Evolutionary conservation across 2,329 filamentous ascomycete species (phyloP), one percentile per base, ranked within the genome.

Genomic region (Aspergillus niger): DNA sequence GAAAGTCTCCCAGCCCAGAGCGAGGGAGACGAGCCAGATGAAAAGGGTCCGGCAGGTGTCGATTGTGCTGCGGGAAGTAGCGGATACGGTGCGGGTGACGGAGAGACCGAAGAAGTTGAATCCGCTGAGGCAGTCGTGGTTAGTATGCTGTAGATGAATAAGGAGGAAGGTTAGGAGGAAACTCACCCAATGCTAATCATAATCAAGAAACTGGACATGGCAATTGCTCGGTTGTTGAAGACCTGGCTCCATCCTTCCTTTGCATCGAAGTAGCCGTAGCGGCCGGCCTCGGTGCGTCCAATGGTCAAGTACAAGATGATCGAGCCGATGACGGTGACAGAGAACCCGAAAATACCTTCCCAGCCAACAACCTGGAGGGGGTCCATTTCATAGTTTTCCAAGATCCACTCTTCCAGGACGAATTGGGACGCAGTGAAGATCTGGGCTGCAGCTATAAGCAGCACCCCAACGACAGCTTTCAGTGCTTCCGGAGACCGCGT

Each of bases 91-190:
- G 62, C 91, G 87, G 0, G 95, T 99, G 8, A 99, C 94, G 0
- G 91, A 95, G 8, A 99, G 85, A 7, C 95, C 95, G 77, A 99
- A 99, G 82, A 96, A 99, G 80, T 99, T 99, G 85, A 98, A 99
- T 57, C 94, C 93, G 65, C 92, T 96, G 64, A 60, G 70, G 67
- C 57, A 47, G 55, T 49, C 32, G 2, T 15, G 57, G 5, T 49
- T 30, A 52, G 38, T 26, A 49, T 53, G 30, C 10, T 28, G 17
- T 28, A 28, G 17, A 38, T 50, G 28, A 54, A 52, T 52, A 51
- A 41, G 26, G 41, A 15, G 38, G 61, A 66, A 67, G 11, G 10
- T 58, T 47, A 15, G 39, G 30, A 39, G 41, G 43, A 54, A 24
- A 81, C 86, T 74, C 86, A 96, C 90, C 94, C 94, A 70, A 99